Percentiles rank a stretch among this genome's conserved stretches.
Evolutionary conservation across 306 rosid species (phyloP).

Genomic region (Casuarina equisetifolia): DNA sequence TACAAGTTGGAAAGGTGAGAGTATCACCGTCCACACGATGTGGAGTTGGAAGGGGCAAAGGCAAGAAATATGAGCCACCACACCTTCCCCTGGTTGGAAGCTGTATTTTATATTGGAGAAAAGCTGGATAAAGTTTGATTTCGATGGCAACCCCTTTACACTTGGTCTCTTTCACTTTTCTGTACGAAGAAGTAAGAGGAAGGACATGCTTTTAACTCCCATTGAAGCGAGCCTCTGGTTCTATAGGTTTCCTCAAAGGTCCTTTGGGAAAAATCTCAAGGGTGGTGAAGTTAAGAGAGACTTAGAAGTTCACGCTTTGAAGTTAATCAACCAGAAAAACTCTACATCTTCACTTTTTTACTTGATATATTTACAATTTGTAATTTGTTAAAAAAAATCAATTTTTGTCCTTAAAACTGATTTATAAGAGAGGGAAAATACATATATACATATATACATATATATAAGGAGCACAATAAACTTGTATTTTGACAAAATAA

Average conservation of each 20-base stretch:
- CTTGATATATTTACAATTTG: too few relatives aligned
- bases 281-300: background rate
- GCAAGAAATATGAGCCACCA: background rate
- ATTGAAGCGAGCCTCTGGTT: background rate
- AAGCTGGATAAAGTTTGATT: background rate
- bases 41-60: background rate
- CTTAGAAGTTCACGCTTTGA: too few relatives aligned
- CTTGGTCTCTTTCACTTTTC: background rate
- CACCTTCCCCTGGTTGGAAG: constrained; percentile 7
- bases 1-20: constrained; percentile 29
- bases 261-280: background rate
- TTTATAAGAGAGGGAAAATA: too few relatives aligned
- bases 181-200: background rate
- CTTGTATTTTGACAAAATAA: too few relatives aligned
- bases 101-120: background rate
- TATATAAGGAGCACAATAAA: too few relatives aligned
- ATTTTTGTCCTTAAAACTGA: too few relatives aligned
- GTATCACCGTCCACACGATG: background rate
- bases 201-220: constrained; percentile 1
- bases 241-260: background rate
- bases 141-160: background rate
- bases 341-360: too few relatives aligned
- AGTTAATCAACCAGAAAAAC: too few relatives aligned
- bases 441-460: too few relatives aligned
- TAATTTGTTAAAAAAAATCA: too few relatives aligned